phyloP scores from a whole-genome alignment of 2,329 filamentous ascomycete species.

The Neurospora crassa region DNA sequence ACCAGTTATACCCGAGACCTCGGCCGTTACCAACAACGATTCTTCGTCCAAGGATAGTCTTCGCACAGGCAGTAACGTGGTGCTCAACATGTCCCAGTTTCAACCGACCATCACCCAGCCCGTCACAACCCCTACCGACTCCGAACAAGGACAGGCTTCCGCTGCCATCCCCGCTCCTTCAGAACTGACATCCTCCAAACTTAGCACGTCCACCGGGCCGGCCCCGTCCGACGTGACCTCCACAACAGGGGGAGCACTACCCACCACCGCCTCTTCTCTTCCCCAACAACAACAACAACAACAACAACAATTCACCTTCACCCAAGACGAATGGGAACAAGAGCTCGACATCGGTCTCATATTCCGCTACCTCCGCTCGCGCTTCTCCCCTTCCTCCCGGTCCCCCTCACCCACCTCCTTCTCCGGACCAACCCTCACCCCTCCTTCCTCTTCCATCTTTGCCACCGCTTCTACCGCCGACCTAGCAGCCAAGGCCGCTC shows the following conservation, averaged over 20 bases:
- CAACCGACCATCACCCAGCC: slow-evolving; percentile 37
- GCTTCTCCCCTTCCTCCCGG: slow-evolving; percentile 51
- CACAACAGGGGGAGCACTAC: slow-evolving; percentile 6
- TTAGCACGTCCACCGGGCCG: slow-evolving; percentile 4
- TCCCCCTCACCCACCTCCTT: slow-evolving; percentile 32
- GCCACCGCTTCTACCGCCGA: slow-evolving; percentile 48
- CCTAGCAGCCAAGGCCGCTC: slow-evolving; percentile 64
- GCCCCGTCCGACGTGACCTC: slow-evolving; percentile 5
- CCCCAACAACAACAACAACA: neutral
- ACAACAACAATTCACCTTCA: slow-evolving; percentile 28
- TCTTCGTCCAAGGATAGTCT: slow-evolving; percentile 14
- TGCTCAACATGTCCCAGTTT: slow-evolving; percentile 35
- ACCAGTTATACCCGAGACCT: slow-evolving; percentile 50
- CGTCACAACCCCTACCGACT: slow-evolving; percentile 12
- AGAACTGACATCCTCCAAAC: slow-evolving; percentile 18
- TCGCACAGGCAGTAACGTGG: slow-evolving; percentile 9
- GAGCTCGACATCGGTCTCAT: slow-evolving; percentile 87
- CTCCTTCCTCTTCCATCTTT: slow-evolving; percentile 23
- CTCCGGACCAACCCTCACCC: slow-evolving; percentile 27
- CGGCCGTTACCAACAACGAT: slow-evolving; percentile 24
- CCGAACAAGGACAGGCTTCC: neutral
- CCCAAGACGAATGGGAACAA: slow-evolving; percentile 83
- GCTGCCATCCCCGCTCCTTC: slow-evolving; percentile 20
- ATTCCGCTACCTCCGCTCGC: slow-evolving; percentile 74
- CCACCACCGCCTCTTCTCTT: neutral